Percentiles rank a stretch among this genome's conserved stretches.
phyloP scores from a whole-genome alignment of 768 basidiomycete genomes.

The Suillus bovinus region DNA sequence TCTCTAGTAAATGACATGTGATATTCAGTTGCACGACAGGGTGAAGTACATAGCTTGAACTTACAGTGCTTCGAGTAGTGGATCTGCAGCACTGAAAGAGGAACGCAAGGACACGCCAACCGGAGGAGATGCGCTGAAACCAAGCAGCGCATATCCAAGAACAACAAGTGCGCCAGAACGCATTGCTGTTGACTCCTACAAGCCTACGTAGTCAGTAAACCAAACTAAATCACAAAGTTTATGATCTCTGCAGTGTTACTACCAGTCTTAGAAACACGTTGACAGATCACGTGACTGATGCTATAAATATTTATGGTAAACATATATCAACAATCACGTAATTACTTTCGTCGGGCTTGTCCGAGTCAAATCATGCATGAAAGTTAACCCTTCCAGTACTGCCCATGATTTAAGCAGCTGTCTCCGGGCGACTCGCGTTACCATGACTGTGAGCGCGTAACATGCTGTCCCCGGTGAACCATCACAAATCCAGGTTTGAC shows the following conservation, averaged over 20 bases:
- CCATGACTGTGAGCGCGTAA: background rate
- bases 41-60: slow-evolving; percentile 11
- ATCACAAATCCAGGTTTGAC: background rate
- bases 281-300: background rate
- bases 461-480: background rate
- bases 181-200: background rate
- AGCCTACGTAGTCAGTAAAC: background rate
- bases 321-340: too few relatives aligned
- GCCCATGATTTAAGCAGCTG: background rate
- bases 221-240: background rate
- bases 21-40: background rate
- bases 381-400: background rate
- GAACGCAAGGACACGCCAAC: slow-evolving; percentile 31
- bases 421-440: background rate
- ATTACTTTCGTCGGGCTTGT: too few relatives aligned
- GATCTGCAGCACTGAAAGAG: slow-evolving; percentile 27
- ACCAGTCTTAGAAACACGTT: background rate
- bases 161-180: slow-evolving; percentile 3
- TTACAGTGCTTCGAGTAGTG: slow-evolving; percentile 32
- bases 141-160: slow-evolving; percentile 14
- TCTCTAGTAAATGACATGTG: slow-evolving; percentile 55
- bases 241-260: background rate
- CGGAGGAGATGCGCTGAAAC: slow-evolving; percentile 28
- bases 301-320: background rate
- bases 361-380: background rate